These are phyloP conservation scores for Suillus variegatus DNA, from an alignment of 768 basidiomycete genomes.

Conservation along the genomic window DNA sequence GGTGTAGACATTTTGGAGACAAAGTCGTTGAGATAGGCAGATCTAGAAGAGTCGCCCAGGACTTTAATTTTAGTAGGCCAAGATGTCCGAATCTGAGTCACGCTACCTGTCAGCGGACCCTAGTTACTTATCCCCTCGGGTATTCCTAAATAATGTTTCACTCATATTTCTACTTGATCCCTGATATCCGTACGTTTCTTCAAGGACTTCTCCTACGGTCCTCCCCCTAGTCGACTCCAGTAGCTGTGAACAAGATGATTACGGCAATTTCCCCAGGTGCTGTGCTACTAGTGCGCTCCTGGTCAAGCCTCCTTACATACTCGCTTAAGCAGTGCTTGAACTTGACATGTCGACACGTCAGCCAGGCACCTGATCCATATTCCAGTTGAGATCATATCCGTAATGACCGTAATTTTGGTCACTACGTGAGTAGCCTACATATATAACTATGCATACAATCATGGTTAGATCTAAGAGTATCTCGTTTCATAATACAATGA, in stretches of 20 bases:
- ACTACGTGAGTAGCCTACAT: background rate
- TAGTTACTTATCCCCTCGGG: background rate
- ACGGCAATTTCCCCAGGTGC: background rate
- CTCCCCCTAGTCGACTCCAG: too few species aligned
- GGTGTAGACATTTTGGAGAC: constrained; percentile 59
- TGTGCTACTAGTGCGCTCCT: too few species aligned
- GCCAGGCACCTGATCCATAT: too few species aligned
- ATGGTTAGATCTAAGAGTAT: background rate
- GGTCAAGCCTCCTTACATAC: background rate
- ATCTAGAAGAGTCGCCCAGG: background rate
- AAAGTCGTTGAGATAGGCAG: constrained; percentile 7
- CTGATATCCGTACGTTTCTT: background rate
- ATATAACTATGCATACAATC: too few species aligned
- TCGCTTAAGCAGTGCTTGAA: too few species aligned
- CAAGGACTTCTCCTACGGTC: too few species aligned
- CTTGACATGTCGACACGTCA: too few species aligned
- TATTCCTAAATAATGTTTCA: background rate
- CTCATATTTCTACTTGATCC: background rate
- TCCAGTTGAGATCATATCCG: too few species aligned
- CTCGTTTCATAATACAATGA: background rate
- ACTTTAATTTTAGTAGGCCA: background rate
- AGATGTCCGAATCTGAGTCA: background rate
- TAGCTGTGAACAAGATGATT: background rate
- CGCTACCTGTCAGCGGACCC: background rate
- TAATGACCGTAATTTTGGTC: background rate